A percentile compares a stretch with the other conserved stretches of the same genome.
phyloP scores from a whole-genome alignment of 2,329 filamentous ascomycete genomes.

The Xylaria polymorpha region DNA sequence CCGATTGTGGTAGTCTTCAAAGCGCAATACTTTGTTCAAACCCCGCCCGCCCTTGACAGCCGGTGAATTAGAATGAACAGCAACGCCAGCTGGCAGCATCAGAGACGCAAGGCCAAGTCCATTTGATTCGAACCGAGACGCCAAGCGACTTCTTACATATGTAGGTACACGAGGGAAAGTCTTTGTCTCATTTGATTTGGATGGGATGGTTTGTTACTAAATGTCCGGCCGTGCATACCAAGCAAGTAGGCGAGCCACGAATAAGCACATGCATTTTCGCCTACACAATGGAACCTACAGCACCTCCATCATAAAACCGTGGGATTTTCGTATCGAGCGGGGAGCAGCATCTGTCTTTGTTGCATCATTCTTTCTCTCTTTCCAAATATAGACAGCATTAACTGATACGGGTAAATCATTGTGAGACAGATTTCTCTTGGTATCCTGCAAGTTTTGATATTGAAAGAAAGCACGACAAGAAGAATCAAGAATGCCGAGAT shows the following conservation, averaged over 20 bases:
- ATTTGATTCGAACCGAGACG: not conserved
- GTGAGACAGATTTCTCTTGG: not conserved
- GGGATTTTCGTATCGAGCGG: not conserved
- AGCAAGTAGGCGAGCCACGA: slow-evolving; percentile 4
- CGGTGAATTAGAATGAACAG: not conserved
- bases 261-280: not conserved
- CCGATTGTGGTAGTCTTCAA: not conserved
- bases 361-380: not conserved
- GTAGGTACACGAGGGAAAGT: not conserved
- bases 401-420: not conserved
- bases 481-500: not conserved
- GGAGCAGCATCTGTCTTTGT: not conserved
- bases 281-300: no score
- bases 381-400: not conserved
- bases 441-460: not conserved
- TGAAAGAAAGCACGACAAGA: not conserved
- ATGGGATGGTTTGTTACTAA: not conserved
- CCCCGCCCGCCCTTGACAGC: not conserved
- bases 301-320: not conserved
- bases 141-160: slow-evolving; percentile 4
- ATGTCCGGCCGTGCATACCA: slow-evolving; percentile 6
- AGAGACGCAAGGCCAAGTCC: not conserved
- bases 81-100: slow-evolving; percentile 7
- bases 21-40: not conserved
- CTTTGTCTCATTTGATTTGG: not conserved